phyloP scores from a whole-genome alignment of 1,284 basidiomycete genomes.

The Polyporus tsugae region DNA sequence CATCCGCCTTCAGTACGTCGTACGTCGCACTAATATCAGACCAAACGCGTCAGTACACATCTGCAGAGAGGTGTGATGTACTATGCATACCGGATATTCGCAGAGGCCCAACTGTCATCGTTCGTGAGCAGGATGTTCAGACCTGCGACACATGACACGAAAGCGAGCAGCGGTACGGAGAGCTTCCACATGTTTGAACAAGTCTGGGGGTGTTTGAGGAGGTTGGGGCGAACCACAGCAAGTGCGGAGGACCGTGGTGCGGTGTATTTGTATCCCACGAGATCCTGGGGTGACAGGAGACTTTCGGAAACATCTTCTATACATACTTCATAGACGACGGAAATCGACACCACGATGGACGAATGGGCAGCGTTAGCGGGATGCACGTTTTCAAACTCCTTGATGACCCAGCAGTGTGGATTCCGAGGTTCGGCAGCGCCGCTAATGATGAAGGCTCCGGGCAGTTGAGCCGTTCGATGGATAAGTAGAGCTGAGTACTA shows the following conservation, averaged over 20 bases:
- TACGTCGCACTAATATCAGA: conserved; percentile 35
- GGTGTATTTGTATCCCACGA: conserved; percentile 17
- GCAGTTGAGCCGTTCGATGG: neutral
- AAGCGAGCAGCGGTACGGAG: conserved; percentile 21
- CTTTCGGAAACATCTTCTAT: conserved; percentile 5
- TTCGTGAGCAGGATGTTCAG: conserved; percentile 43
- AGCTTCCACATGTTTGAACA: conserved; percentile 25
- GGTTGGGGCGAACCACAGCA: conserved; percentile 9
- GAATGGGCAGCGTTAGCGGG: conserved; percentile 14
- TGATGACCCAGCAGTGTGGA: neutral
- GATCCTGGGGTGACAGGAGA: neutral
- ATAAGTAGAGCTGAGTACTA: neutral
- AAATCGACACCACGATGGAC: neutral
- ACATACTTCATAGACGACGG: neutral
- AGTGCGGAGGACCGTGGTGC: neutral
- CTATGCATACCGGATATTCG: conserved; percentile 40
- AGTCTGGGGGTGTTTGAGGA: neutral
- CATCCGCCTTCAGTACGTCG: conserved; percentile 35
- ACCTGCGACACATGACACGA: conserved; percentile 31
- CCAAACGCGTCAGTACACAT: neutral
- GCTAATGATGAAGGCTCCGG: conserved; percentile 3
- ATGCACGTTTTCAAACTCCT: conserved; percentile 24
- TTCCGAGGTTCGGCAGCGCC: conserved; percentile 16
- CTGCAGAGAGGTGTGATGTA: neutral
- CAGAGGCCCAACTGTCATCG: conserved; percentile 44